These are phyloP conservation scores for Cruciata laevipes DNA, from an alignment of 257 asterid genomes.

Conservation along the genomic window DNA sequence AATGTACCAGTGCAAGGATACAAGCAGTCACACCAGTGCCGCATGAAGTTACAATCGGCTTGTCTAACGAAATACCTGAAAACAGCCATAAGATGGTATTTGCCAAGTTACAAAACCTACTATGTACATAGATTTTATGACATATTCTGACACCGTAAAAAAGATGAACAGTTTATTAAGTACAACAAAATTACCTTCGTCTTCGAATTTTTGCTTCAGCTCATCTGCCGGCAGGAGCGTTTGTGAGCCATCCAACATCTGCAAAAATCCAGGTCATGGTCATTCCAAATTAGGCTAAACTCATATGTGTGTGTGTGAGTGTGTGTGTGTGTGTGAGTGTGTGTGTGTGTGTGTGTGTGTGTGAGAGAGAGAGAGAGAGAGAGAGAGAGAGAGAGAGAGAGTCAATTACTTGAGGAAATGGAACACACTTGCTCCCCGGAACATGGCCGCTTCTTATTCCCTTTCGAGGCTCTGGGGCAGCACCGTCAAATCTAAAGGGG, in stretches of 20 bases:
- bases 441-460: constrained; percentile 92
- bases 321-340: too few species aligned
- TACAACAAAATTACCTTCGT: constrained; percentile 55
- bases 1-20: constrained; percentile 70
- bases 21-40: constrained; percentile 99
- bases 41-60: constrained; percentile 63
- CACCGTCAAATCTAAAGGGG: constrained; percentile 70
- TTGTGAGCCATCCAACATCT: constrained; percentile 84
- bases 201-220: constrained; percentile 67
- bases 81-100: not conserved
- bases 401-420: constrained; percentile 67
- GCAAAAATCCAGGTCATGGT: constrained; percentile 18
- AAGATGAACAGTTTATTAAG: not conserved
- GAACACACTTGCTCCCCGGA: constrained; percentile 91
- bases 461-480: constrained; percentile 95
- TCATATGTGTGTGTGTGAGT: not conserved
- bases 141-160: not conserved
- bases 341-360: too few species aligned
- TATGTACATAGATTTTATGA: not conserved
- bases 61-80: constrained; percentile 70
- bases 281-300: constrained; percentile 9
- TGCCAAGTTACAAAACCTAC: not conserved
- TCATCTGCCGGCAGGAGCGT: constrained; percentile 71
- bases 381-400: not conserved
- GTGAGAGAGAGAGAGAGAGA: too few species aligned